Base-by-base conservation (phyloP, 345 rosid genomes). In the Balakata baccata region DNA sequence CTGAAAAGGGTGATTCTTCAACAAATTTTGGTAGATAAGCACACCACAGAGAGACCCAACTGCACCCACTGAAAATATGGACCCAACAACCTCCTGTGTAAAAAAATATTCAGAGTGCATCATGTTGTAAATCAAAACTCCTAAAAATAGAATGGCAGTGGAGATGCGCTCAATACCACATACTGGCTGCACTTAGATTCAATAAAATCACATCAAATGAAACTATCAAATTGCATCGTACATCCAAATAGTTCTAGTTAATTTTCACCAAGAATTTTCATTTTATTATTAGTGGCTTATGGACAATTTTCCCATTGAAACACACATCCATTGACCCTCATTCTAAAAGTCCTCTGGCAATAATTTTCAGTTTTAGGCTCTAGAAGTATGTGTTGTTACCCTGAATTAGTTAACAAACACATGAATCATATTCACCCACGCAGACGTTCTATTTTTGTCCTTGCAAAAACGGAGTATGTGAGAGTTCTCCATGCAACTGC, bases 21-120 rank as follows among this genome's bases (percentile, higher is more conserved):
- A 81, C 54, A 80, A 78, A 76, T 79, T 84, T 74, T 89, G 89
- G 78, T 86, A 91, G 43, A 89, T 73, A 46, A 89, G 77, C 59
- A 82, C 89, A 43, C 94, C 97, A 25, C 76, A 78, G n/a, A 91
- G 87, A 41, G 90, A 91, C 46, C 97, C 96, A 29, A 88, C 72
- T 1, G 94, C 84, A 57, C 90, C 94, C 56, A 89, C 65, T 0
- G 92, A 89, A 70, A 86, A 29, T 75, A 91, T 85, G 64, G 83
- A 85, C 64, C 96, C 93, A 72, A 91, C 91, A 52, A 82, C 75
- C 73, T 85, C 93, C 96, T 89, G 88, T 72, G 7, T 56, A 34
- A 65, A 47, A 61, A 53, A 29, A 29, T 8, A 41, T 25, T 14
- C 6, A 20, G n/a, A 3, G 29, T 18, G 62, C 37, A 23, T 13